A percentile compares a stretch with the other conserved stretches of the same genome.
Conservation (phyloP, 2,329 filamentous ascomycete species). For the Colletotrichum caudatum region DNA sequence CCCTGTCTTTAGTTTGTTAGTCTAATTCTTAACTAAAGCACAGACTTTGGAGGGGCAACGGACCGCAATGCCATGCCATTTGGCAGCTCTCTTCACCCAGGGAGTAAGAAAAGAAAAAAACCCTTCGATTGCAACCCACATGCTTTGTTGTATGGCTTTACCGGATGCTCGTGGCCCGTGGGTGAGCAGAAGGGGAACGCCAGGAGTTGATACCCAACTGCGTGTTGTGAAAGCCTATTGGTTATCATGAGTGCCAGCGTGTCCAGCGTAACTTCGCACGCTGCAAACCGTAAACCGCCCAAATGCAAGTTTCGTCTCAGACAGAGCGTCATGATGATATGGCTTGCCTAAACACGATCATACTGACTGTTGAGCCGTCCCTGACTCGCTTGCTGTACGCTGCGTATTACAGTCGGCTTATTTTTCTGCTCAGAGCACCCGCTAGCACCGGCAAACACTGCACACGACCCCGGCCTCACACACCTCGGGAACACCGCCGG, state of each 20-base stretch:
- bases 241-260: background rate
- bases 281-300: conserved; percentile 11
- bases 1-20: background rate
- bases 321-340: background rate
- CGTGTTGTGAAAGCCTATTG: conserved; percentile 4
- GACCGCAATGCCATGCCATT: conserved; percentile 7
- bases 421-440: background rate
- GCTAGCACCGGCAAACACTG: no score
- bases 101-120: background rate
- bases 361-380: background rate
- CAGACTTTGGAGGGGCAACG: background rate
- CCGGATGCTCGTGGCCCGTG: conserved; percentile 24
- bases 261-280: background rate
- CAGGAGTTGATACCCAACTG: background rate
- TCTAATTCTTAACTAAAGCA: conserved; percentile 16
- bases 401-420: background rate
- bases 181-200: background rate
- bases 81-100: conserved; percentile 17
- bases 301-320: conserved; percentile 10
- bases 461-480: background rate
- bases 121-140: background rate
- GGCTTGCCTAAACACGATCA: background rate
- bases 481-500: background rate
- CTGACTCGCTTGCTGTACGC: background rate
- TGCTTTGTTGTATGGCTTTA: conserved; percentile 13